phyloP scores from a whole-genome alignment of 257 asterid genomes.

The Gentiana macrophylla region DNA sequence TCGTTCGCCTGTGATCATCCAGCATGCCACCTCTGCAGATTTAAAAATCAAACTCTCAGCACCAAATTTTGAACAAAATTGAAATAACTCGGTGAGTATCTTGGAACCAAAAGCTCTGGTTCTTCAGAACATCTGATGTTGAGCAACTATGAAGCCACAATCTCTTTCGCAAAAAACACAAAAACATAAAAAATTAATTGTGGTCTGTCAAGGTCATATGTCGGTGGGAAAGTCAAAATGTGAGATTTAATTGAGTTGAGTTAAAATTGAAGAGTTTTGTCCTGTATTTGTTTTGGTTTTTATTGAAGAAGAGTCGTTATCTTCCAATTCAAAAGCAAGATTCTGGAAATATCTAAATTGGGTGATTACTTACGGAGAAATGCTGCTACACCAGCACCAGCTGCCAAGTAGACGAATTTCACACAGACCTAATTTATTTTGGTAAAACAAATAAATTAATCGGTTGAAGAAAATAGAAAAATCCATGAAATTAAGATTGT shows the following conservation, averaged over 20 bases:
- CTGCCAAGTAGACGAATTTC: conserved; percentile 43
- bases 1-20: conserved; percentile 68
- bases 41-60: background rate
- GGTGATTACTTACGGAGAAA: conserved; percentile 32
- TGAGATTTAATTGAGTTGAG: no score
- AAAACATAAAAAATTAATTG: no score
- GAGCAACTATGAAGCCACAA: no score
- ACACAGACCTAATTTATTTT: conserved; percentile 30
- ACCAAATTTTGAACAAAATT: background rate
- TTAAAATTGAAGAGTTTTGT: background rate
- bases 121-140: no score
- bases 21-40: conserved; percentile 52
- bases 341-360: no score
- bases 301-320: no score
- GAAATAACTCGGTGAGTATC: no score
- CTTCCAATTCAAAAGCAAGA: background rate
- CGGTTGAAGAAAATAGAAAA: background rate
- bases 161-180: no score
- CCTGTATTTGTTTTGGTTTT: background rate
- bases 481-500: background rate
- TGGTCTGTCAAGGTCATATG: no score
- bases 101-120: no score
- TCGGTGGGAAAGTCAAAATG: no score
- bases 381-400: conserved; percentile 45
- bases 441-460: background rate